phyloP scores from a whole-genome alignment of 1,284 basidiomycete species.

The Neonothopanus nambi region DNA sequence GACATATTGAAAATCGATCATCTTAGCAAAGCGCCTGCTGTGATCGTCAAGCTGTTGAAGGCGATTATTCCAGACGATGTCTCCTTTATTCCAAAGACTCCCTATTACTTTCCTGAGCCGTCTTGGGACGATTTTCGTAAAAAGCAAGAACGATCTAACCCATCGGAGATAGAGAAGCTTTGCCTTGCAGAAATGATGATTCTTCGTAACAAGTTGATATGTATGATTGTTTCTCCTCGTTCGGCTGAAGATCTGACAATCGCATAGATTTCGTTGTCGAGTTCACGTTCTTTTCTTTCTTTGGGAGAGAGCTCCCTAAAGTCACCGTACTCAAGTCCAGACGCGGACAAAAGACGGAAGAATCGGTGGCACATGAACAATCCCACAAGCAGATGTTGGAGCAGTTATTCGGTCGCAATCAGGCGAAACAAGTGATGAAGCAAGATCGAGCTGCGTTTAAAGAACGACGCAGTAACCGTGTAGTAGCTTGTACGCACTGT shows the following conservation, averaged over 20 bases:
- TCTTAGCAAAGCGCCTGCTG: slow-evolving; percentile 7
- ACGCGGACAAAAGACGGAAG: background rate
- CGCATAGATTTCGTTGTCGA: slow-evolving; percentile 14
- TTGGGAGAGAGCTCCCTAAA: background rate
- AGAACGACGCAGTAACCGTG: slow-evolving; percentile 1
- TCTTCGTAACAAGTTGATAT: slow-evolving; percentile 18
- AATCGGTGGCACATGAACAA: background rate
- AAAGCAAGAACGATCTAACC: background rate
- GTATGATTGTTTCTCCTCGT: slow-evolving; percentile 1
- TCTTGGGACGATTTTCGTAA: slow-evolving; percentile 12
- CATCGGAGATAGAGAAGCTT: slow-evolving; percentile 1
- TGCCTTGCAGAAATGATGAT: slow-evolving; percentile 6
- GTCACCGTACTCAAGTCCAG: slow-evolving; percentile 1
- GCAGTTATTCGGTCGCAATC: background rate
- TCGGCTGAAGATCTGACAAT: slow-evolving; percentile 9
- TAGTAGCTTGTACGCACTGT: slow-evolving; percentile 5
- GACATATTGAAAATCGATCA: slow-evolving; percentile 12
- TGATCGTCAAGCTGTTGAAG: slow-evolving; percentile 15
- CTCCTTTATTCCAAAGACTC: background rate
- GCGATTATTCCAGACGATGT: slow-evolving; percentile 13
- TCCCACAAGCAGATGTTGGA: background rate
- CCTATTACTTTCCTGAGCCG: slow-evolving; percentile 7
- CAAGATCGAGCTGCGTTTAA: slow-evolving; percentile 2
- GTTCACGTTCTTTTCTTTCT: slow-evolving; percentile 16
- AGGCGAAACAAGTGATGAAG: background rate